A percentile compares a stretch with the other conserved stretches of the same genome.
phyloP scores from a whole-genome alignment of 768 basidiomycete genomes.

The Lentinula raphanica region DNA sequence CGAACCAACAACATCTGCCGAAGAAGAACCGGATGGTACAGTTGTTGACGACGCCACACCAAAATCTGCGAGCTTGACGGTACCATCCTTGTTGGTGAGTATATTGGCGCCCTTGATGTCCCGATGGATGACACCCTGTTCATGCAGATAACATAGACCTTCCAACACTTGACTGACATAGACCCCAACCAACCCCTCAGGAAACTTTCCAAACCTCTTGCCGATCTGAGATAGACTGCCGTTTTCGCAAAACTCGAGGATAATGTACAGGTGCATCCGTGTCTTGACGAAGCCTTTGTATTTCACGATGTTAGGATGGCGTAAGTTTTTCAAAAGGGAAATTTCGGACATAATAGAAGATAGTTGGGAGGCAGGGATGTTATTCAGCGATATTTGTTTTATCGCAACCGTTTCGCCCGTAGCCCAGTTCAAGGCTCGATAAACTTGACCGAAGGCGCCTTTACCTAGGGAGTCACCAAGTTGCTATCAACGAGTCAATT shows the following conservation, averaged over 20 bases:
- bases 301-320: conserved; percentile 93
- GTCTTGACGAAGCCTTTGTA: conserved; percentile 98
- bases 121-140: conserved; percentile 98
- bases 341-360: conserved; percentile 79
- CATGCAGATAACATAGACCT: conserved; percentile 94
- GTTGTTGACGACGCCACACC: conserved; percentile 86
- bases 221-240: conserved; percentile 93
- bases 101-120: conserved; percentile 99
- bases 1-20: neutral
- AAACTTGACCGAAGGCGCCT: conserved; percentile 96
- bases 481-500: conserved; percentile 52
- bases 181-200: conserved; percentile 92
- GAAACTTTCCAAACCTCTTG: conserved; percentile 98
- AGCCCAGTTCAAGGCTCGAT: conserved; percentile 90
- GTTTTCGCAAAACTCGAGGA: conserved; percentile 99
- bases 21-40: conserved; percentile 21
- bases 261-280: conserved; percentile 90
- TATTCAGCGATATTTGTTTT: conserved; percentile 93
- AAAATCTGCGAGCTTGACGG: conserved; percentile 98
- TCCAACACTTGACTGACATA: conserved; percentile 96
- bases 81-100: conserved; percentile 96
- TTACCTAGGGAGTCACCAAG: conserved; percentile 94
- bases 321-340: neutral
- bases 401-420: conserved; percentile 98
- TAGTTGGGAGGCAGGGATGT: conserved; percentile 89